Evolutionary conservation across 2,329 filamentous ascomycete species (phyloP), one percentile per base, ranked within the genome.

Genomic region (Huntiella moniliformis): DNA sequence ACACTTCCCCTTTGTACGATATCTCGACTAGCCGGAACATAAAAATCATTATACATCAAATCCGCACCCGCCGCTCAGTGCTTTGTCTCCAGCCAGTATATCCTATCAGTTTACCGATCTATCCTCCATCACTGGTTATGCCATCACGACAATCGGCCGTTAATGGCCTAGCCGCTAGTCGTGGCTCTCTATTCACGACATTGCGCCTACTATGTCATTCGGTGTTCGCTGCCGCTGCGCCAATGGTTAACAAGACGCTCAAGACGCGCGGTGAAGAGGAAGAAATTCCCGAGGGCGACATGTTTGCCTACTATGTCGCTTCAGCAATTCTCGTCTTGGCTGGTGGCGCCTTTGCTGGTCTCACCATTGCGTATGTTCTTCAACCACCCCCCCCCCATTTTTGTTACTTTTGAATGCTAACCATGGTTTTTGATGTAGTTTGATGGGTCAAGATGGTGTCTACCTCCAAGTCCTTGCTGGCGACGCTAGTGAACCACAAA

Each of bases 391-490:
- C 12, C 28, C 31, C 15, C 31, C 8, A 6, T n/a, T 10, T 28
- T 6, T 28, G 11, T 13, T n/a, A 12, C 15, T 41, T 17, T 41
- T 6, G 11, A 31, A 42, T 28, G 22, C 5, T 31, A 39, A 17
- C 36, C 15, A 33, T 31, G 22, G 34, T 15, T n/a, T 36, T 17
- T 12, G 37, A 39, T 6, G 22, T 44, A 71, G 68, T 6, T 59
- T 76, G 48, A 76, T 77, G 73, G 73, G 73, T 45, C 74, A 86
- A 65, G 91, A 98, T 65, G 87, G 92, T 61, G 92, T 96, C 56
- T 95, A 98, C 61, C 73, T 98, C 12, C 91, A 95, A 63, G 91
- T 98, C 52, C 81, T 98, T 52, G 78, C 86, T 44, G 79, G 80
- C 36, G 92, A 91, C 45, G 78, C 82, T 39, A 79, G 84, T 61